Percentiles rank a stretch among this genome's conserved stretches.
Evolutionary conservation across 225 moss, liverwort and hornwort genomes (phyloP).

Genomic region (Polytrichum commune): DNA sequence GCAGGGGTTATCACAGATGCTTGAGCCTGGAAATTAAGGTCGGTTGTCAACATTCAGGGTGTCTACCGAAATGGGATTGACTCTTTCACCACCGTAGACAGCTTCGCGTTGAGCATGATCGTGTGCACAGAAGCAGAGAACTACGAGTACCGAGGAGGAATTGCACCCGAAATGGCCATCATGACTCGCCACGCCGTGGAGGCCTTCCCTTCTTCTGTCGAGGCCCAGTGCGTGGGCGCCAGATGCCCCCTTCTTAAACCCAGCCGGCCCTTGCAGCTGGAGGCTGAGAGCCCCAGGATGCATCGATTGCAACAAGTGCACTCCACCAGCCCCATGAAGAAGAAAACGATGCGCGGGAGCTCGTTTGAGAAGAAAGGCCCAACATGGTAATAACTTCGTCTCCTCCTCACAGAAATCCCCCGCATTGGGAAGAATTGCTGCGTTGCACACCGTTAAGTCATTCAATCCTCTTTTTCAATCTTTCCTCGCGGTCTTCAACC

Average conservation of each 20-base stretch:
- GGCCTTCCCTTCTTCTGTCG: constrained; percentile 26
- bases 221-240: constrained; percentile 24
- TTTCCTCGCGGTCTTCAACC: background rate
- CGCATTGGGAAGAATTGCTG: too few species aligned
- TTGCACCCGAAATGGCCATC: constrained; percentile 31
- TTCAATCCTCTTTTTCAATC: background rate
- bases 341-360: constrained; percentile 19
- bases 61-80: too few species aligned
- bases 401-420: background rate
- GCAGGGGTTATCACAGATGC: too few species aligned
- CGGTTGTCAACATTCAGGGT: too few species aligned
- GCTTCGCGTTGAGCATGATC: background rate
- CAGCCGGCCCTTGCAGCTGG: constrained; percentile 19
- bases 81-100: too few species aligned
- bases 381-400: constrained; percentile 23
- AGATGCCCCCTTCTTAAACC: constrained; percentile 27
- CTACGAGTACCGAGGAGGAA: background rate
- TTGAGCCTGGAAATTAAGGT: too few species aligned
- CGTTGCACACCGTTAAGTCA: too few species aligned
- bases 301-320: constrained; percentile 9
- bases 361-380: constrained; percentile 52
- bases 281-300: constrained; percentile 29
- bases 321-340: constrained; percentile 27
- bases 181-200: constrained; percentile 48
- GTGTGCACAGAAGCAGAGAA: background rate